Conservation (phyloP, 495 filamentous ascomycete genomes). For the Penicillium maclennaniae region DNA sequence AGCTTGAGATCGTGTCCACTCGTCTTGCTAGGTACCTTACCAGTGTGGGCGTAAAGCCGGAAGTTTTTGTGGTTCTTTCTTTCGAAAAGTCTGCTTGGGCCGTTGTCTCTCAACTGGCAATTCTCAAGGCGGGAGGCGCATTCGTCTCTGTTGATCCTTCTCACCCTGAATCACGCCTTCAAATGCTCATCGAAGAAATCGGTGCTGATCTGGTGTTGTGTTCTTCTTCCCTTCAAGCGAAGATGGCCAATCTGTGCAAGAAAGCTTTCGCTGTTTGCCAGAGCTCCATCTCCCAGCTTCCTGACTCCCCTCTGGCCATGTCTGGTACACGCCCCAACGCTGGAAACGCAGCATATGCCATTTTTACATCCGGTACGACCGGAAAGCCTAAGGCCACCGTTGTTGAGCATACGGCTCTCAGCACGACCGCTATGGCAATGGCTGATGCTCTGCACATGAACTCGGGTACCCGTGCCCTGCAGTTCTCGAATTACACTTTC, state of each 20-base stretch:
- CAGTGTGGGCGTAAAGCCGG: slow-evolving; percentile 40
- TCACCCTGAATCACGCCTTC: slow-evolving; percentile 52
- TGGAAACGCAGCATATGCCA: slow-evolving; percentile 41
- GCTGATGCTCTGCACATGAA: slow-evolving; percentile 42
- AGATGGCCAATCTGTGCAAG: slow-evolving; percentile 29
- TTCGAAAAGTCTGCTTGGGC: slow-evolving; percentile 58
- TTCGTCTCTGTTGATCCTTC: slow-evolving; percentile 56
- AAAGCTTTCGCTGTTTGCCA: slow-evolving; percentile 30
- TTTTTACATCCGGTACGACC: slow-evolving; percentile 51
- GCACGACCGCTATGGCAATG: slow-evolving; percentile 31
- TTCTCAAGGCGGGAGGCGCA: slow-evolving; percentile 57
- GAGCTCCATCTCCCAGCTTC: slow-evolving; percentile 26
- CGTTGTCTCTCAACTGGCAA: slow-evolving; percentile 49
- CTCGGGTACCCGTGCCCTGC: slow-evolving; percentile 54
- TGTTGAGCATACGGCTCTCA: slow-evolving; percentile 40
- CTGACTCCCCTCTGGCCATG: slow-evolving; percentile 16
- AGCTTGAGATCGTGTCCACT: slow-evolving; percentile 38
- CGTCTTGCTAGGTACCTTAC: slow-evolving; percentile 35
- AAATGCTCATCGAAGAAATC: slow-evolving; percentile 50
- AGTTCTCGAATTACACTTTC: slow-evolving; percentile 66
- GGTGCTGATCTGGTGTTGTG: slow-evolving; percentile 38
- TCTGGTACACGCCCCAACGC: slow-evolving; percentile 13
- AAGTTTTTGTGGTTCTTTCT: slow-evolving; percentile 48
- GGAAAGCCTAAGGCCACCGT: slow-evolving; percentile 50
- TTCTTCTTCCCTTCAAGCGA: slow-evolving; percentile 29